Percentiles rank a stretch among this genome's conserved stretches.
Conservation (phyloP, 805 yeast species). For the Cyberlindnera nakhonratchasimensis region DNA sequence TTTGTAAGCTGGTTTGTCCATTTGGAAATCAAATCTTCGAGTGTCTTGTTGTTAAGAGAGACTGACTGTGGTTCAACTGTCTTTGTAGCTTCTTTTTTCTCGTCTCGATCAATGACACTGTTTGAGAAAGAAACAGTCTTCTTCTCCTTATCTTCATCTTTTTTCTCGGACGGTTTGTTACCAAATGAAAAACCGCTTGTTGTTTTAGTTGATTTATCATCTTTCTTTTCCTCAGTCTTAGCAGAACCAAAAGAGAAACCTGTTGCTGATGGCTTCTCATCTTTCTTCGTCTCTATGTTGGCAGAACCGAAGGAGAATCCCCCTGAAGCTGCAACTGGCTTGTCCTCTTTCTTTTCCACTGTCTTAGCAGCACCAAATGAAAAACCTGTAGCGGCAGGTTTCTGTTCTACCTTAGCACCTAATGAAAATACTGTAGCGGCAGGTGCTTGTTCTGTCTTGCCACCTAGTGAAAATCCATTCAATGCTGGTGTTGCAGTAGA, state of each 20-base stretch:
- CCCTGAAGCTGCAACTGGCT: constrained; percentile 1
- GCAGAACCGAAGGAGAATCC: constrained; percentile 9
- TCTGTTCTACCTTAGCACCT: constrained; percentile 21
- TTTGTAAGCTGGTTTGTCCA: constrained; percentile 87
- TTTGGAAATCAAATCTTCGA: constrained; percentile 87
- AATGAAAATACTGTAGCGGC: constrained; percentile 14
- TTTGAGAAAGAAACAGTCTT: constrained; percentile 29
- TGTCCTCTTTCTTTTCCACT: constrained; percentile 9
- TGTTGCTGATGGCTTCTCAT: constrained; percentile 7
- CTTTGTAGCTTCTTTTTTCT: constrained; percentile 43
- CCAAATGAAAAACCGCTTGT: constrained; percentile 28
- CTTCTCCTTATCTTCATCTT: constrained; percentile 22
- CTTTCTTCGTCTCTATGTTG: constrained; percentile 16
- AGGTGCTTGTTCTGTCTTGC: constrained; percentile 16
- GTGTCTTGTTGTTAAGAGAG: constrained; percentile 82
- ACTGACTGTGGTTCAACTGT: constrained; percentile 64
- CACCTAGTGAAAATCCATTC: background rate
- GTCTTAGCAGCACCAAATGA: constrained; percentile 19
- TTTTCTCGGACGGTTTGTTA: constrained; percentile 15
- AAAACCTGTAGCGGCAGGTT: constrained; percentile 15
- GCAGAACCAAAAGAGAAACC: constrained; percentile 22
- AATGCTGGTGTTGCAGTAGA: constrained; percentile 16
- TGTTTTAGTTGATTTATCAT: constrained; percentile 17
- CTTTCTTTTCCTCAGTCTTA: constrained; percentile 15
- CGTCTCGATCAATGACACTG: constrained; percentile 24